phyloP scores from a whole-genome alignment of 495 filamentous ascomycete species.

The Neurospora sp. region DNA sequence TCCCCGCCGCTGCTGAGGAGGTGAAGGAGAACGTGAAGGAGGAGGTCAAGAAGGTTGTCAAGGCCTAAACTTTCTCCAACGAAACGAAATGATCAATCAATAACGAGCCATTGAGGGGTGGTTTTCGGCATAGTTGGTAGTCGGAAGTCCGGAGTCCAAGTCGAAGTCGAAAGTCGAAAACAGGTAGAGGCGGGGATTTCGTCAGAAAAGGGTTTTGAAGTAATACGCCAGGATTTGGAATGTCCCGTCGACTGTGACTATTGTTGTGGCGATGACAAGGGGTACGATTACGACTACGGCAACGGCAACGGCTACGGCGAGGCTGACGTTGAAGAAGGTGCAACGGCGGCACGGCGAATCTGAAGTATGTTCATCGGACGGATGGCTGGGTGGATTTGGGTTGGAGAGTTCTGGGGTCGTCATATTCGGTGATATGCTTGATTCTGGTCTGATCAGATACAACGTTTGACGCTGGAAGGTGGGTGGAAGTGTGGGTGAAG shows the following conservation, averaged over 20 bases:
- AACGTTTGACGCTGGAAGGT: background rate
- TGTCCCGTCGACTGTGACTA: background rate
- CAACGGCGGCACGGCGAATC: background rate
- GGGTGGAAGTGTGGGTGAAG: background rate
- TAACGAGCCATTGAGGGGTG: background rate
- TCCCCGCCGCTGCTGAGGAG: constrained; percentile 35
- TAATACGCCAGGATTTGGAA: background rate
- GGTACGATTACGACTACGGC: background rate
- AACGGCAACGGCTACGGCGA: background rate
- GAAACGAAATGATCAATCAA: background rate
- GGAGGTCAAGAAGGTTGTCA: constrained; percentile 28
- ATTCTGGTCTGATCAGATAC: background rate
- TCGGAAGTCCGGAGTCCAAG: background rate
- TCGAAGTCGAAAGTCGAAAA: background rate
- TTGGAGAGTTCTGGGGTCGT: background rate
- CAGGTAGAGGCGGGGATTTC: background rate
- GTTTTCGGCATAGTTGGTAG: background rate
- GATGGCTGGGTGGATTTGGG: background rate
- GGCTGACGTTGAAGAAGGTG: background rate
- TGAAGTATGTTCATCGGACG: background rate
- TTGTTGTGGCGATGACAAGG: background rate
- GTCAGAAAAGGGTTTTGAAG: background rate
- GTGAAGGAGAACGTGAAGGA: constrained; percentile 37
- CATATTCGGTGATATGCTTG: background rate
- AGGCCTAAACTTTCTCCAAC: constrained; percentile 2